Base-by-base conservation (phyloP, 352 stramenopile species). In the Pythium plurisporium region DNA sequence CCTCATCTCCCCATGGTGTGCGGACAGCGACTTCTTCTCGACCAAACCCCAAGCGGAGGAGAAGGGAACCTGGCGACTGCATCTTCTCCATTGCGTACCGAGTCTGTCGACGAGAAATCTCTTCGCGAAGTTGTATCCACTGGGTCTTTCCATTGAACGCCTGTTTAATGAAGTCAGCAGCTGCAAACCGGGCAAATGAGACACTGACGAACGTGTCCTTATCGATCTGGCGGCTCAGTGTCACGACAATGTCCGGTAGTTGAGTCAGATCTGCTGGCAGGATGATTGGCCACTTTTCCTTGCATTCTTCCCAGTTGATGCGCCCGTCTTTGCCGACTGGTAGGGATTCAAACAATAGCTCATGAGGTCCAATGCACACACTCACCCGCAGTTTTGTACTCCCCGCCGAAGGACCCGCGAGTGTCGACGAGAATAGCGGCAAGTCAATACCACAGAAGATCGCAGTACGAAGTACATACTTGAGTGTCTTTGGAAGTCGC, bases 211-310 rank as follows among this genome's bases (percentile, higher is more conserved):
- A 86, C 20, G 75, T 72, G 12, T 87, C 80, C 23, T 79, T 84
- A 0, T 84, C 76, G 19, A 82, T 43, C 33, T 80, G 65, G 4
- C 77, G 72, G 51, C 72, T 87, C 4, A 92, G 65, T 4, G 73
- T 89, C 54, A 92, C 49, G 43, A 91, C 69, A 8, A 89, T 48
- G 25, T 92, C 80, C 0, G 82, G 82, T 0, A 89, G 55, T 42
- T 92, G 78, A 0, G 71, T 89, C 23, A 92, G 50, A 59, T 92
- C 76, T 17, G 75, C 74, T 14, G 80, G 80, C 2, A 89, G 45
- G 1, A 85, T 27, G 37, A 92, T 66, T 8, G 76, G 68, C 52
- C 59, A 73, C 15, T 70, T 68, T 19, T 84, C 74, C n/a, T 73
- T 65, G 46, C 57, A 79, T 26, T 77, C 57, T 36, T 88, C 74